These are phyloP conservation scores for Phialemoniopsis sp. DNA, from an alignment of 2,329 filamentous ascomycete species.

Conservation along the genomic window DNA sequence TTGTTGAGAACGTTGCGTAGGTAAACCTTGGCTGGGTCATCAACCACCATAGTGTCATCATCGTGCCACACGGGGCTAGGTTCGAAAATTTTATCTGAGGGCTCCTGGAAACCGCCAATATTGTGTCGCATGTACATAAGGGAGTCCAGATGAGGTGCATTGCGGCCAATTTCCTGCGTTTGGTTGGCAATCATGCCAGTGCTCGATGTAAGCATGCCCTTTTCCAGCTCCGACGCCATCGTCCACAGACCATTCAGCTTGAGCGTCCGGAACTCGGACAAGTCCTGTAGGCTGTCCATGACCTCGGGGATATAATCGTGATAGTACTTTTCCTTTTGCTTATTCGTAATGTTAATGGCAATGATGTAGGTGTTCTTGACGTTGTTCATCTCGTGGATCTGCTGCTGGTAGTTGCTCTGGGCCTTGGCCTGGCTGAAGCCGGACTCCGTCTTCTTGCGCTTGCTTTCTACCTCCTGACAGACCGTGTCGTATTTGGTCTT, in stretches of 20 bases:
- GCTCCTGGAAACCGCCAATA: constrained; percentile 76
- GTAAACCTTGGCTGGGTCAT: constrained; percentile 85
- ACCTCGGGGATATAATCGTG: constrained; percentile 94
- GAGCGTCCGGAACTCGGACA: constrained; percentile 81
- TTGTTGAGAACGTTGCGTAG: constrained; percentile 88
- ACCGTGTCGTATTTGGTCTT: constrained; percentile 91
- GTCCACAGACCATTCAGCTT: constrained; percentile 86
- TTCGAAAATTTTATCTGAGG: constrained; percentile 80
- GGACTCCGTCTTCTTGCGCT: constrained; percentile 90
- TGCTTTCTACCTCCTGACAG: constrained; percentile 92
- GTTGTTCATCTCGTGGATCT: constrained; percentile 94
- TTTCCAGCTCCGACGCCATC: constrained; percentile 74
- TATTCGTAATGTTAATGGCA: constrained; percentile 93
- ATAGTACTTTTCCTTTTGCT: constrained; percentile 96
- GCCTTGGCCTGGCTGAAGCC: constrained; percentile 94
- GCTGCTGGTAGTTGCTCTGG: constrained; percentile 86
- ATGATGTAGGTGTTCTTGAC: constrained; percentile 98
- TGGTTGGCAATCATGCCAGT: constrained; percentile 69
- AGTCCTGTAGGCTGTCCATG: constrained; percentile 87
- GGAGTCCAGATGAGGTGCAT: constrained; percentile 84
- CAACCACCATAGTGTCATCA: constrained; percentile 78
- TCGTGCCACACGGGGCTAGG: constrained; percentile 97
- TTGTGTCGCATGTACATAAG: constrained; percentile 99
- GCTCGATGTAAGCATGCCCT: constrained; percentile 71
- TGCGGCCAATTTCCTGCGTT: constrained; percentile 77